Conservation (phyloP, 2,329 filamentous ascomycete species). For the Emergomyces orientalis region DNA sequence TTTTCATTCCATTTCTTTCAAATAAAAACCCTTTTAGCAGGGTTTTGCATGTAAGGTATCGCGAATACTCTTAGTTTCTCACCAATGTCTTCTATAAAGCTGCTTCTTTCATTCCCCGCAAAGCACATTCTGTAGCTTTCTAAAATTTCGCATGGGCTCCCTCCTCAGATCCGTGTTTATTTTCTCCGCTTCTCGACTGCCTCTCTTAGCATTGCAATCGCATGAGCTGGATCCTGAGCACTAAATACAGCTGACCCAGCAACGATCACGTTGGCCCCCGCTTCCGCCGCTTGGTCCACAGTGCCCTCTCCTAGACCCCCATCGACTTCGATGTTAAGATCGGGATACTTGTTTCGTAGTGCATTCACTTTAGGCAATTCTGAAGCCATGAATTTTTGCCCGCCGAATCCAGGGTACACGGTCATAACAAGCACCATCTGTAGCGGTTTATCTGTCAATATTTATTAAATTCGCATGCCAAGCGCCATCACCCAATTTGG, state of each 20-base stretch:
- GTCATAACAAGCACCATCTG: slow-evolving; percentile 99
- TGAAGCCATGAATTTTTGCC: slow-evolving; percentile 96
- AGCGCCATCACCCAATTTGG: not conserved
- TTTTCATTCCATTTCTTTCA: not conserved
- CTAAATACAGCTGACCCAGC: slow-evolving; percentile 94
- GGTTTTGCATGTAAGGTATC: not conserved
- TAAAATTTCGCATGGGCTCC: not conserved
- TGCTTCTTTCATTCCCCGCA: not conserved
- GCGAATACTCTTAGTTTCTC: not conserved
- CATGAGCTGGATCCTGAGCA: slow-evolving; percentile 74
- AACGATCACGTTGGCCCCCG: slow-evolving; percentile 95
- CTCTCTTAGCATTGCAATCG: slow-evolving; percentile 71
- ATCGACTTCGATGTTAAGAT: slow-evolving; percentile 95
- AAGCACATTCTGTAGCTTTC: not conserved
- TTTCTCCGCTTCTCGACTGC: slow-evolving; percentile 58
- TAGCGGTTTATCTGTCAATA: not conserved
- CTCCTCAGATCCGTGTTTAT: not conserved
- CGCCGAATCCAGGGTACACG: slow-evolving; percentile 92
- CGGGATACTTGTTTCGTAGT: slow-evolving; percentile 72
- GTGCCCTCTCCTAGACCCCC: slow-evolving; percentile 81
- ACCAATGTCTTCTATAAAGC: not conserved
- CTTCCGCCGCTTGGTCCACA: slow-evolving; percentile 87
- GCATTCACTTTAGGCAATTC: slow-evolving; percentile 89
- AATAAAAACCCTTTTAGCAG: not conserved
- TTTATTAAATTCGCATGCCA: not conserved